Evolutionary conservation across 2,329 filamentous ascomycete species (phyloP), one percentile per base, ranked within the genome.

Genomic region (Xylariaceae sp.): DNA sequence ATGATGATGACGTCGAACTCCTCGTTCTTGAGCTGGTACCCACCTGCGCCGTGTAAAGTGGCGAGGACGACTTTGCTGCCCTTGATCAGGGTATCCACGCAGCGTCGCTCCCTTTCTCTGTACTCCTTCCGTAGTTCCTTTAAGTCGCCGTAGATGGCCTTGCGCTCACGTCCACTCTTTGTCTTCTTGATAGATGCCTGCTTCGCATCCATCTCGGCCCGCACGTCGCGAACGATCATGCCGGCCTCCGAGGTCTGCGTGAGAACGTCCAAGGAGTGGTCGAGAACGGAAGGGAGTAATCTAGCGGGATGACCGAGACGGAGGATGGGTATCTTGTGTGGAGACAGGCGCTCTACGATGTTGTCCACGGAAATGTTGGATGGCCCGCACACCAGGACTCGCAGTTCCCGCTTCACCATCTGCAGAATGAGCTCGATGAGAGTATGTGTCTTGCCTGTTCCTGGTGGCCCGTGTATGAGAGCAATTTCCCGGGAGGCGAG

Each of bases 281-380:
- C 83, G 23, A 97, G 63, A 0, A 98, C 88, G 0, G 86, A 88
- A 0, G 89, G 89, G 0, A 98, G 71, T 17, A 98, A 73, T 14
- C 92, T 81, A 1, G 92, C 92, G 0, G 92, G 92, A 61, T 98
- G 92, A 1, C 92, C 92, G 1, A 98, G 76, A 2, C 92, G 83
- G 24, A 97, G 76, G 53, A 97, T 88, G 0, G 88, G 83, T 1
- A 96, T 73, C 55, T 88, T 88, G 61, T 89, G 85, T 0, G 85
- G 80, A 2, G 88, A 79, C 2, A 97, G 74, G 6, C 92, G 81
- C 64, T 98, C 92, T 7, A 96, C 89, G 41, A 98, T 94, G 57
- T 98, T 98, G 72, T 98, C 92, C 1, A 98, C 92, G 0, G 88
- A 92, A 52, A 98, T 89, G 59, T 98, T 98, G 19, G 88, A 95